Percentiles rank a stretch among this genome's conserved stretches.
Conservation (phyloP, 495 filamentous ascomycete species). For the Choiromyces venosus region DNA sequence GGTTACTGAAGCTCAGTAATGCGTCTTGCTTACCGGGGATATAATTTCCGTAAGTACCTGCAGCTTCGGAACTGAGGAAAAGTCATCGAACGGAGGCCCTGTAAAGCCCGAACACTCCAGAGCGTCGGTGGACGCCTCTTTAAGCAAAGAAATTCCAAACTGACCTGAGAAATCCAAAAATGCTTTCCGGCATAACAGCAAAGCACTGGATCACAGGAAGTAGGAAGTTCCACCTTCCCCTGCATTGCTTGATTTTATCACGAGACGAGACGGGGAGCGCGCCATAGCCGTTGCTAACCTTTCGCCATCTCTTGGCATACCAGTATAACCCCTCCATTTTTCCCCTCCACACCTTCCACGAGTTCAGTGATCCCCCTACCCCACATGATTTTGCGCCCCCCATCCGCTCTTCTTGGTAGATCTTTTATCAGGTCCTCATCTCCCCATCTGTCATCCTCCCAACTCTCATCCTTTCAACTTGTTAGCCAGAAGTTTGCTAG, state of each 20-base stretch:
- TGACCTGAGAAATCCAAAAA: not conserved
- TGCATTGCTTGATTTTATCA: not conserved
- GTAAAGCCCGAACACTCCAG: not conserved
- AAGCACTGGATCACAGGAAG: not conserved
- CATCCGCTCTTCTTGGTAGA: slow-evolving; percentile 19
- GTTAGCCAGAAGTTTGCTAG: slow-evolving; percentile 2
- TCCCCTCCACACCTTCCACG: not conserved
- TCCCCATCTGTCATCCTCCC: slow-evolving; percentile 2
- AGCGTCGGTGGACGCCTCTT: too few relatives aligned
- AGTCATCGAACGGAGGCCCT: not conserved
- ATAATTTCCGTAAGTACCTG: not conserved
- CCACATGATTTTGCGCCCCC: slow-evolving; percentile 22
- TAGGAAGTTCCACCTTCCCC: not conserved
- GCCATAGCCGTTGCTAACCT: not conserved
- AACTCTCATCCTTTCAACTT: not conserved
- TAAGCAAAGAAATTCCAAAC: not conserved
- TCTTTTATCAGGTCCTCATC: slow-evolving; percentile 13
- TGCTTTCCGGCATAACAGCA: not conserved
- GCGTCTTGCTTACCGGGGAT: not conserved
- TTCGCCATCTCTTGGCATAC: not conserved
- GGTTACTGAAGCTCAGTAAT: not conserved
- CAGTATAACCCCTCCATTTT: not conserved
- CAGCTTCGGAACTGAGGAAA: not conserved
- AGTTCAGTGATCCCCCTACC: not conserved
- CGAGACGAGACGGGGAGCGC: not conserved